These are phyloP conservation scores for Chenopodium album DNA, from an alignment of 148 eudicot species.

Conservation along the genomic window DNA sequence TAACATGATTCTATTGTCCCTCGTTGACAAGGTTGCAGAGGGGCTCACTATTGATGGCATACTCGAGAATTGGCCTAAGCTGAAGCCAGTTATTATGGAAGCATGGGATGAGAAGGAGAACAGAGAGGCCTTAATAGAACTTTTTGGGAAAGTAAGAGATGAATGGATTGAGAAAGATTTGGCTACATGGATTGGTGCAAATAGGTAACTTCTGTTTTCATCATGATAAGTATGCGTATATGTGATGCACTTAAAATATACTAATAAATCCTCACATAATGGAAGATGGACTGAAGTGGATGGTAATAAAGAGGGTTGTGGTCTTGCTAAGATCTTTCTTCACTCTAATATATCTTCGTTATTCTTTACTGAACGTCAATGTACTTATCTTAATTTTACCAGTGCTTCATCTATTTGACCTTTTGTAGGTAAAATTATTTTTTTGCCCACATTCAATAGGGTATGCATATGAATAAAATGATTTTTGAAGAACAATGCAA, in stretches of 20 bases:
- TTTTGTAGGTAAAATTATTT: background rate
- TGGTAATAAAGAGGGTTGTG: background rate
- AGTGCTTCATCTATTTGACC: constrained; percentile 2
- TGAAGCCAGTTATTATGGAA: constrained; percentile 75
- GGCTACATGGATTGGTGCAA: constrained; percentile 92
- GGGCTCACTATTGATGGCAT: constrained; percentile 78
- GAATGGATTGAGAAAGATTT: constrained; percentile 92
- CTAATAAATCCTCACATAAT: background rate
- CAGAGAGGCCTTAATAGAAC: constrained; percentile 64
- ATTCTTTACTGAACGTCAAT: background rate
- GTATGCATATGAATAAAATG: background rate
- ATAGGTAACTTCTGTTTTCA: constrained; percentile 54
- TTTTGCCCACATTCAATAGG: background rate
- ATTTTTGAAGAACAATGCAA: background rate
- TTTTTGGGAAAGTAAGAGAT: constrained; percentile 87
- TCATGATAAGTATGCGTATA: background rate
- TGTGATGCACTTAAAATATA: background rate
- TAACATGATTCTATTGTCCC: background rate
- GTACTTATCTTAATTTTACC: background rate
- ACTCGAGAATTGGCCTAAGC: constrained; percentile 70
- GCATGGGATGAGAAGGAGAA: constrained; percentile 83
- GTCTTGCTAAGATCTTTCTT: background rate
- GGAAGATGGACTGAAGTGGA: constrained; percentile 1
- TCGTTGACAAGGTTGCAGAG: constrained; percentile 61
- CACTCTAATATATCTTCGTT: background rate